A percentile compares a stretch with the other conserved stretches of the same genome.
Conservation (phyloP, 73 alveolate species). For the Effrenium voratum region DNA sequence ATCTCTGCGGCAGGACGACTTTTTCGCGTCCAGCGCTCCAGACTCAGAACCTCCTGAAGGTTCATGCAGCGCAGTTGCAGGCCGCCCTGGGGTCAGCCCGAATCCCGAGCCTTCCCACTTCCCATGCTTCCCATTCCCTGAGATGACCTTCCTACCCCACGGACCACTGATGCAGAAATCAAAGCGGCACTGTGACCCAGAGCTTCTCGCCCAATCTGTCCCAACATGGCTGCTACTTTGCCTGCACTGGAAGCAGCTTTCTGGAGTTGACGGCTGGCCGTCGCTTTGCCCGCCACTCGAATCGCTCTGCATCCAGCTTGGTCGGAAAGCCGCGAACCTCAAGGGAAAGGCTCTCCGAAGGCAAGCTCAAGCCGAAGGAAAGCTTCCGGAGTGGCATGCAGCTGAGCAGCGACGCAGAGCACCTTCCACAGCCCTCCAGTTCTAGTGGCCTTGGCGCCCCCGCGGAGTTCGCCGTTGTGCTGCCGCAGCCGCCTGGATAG, state of each 20-base stretch:
- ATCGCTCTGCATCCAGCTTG: constrained; percentile 54
- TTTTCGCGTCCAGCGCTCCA: constrained; percentile 63
- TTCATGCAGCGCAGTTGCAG: constrained; percentile 46
- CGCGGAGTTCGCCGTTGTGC: constrained; percentile 72
- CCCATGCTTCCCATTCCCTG: too few species aligned
- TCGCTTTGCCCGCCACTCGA: constrained; percentile 80
- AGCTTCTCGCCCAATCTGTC: too few species aligned
- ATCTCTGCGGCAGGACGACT: constrained; percentile 82
- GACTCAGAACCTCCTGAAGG: constrained; percentile 9
- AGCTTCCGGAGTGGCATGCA: too few species aligned
- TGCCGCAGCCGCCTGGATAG: constrained; percentile 56
- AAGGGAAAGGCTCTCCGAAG: neutral
- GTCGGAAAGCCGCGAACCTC: constrained; percentile 63
- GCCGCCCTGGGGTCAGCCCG: constrained; percentile 58
- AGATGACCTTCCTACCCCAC: too few species aligned
- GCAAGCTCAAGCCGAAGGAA: too few species aligned
- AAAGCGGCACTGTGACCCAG: too few species aligned
- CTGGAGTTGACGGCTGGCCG: constrained; percentile 2
- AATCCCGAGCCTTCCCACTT: too few species aligned
- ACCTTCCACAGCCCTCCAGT: constrained; percentile 55
- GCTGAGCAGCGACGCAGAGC: constrained; percentile 35
- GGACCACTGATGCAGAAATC: too few species aligned
- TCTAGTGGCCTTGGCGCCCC: constrained; percentile 59
- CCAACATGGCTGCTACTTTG: too few species aligned
- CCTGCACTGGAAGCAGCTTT: constrained; percentile 55